Evolutionary conservation across 805 yeast species (phyloP).

Genomic region (Saturnispora serradocipensis): DNA sequence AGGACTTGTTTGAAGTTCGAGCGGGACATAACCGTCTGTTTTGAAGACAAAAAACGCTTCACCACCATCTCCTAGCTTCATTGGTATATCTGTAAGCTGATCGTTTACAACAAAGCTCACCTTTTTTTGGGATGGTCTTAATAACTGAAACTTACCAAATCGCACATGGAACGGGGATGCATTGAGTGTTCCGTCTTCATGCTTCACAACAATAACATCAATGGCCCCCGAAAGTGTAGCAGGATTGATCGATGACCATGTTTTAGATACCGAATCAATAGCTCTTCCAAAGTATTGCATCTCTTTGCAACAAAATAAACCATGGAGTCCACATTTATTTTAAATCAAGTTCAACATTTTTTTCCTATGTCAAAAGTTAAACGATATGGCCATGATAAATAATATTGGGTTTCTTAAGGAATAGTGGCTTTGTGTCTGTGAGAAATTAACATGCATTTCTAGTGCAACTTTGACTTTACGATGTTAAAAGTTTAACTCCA

Average conservation of each 20-base stretch:
- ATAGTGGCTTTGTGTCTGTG: too few relatives aligned
- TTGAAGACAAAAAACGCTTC: slow-evolving; percentile 97
- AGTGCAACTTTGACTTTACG: too few relatives aligned
- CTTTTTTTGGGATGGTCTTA: slow-evolving; percentile 91
- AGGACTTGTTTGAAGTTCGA: slow-evolving; percentile 77
- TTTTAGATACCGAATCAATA: slow-evolving; percentile 87
- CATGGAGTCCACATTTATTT: background rate
- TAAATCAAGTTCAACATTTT: background rate
- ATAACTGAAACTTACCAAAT: slow-evolving; percentile 86
- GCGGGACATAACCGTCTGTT: slow-evolving; percentile 64
- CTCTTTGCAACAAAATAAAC: background rate
- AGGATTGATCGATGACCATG: slow-evolving; percentile 96
- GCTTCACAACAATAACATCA: slow-evolving; percentile 91
- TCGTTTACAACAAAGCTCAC: slow-evolving; percentile 86
- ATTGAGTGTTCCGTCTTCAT: slow-evolving; percentile 57
- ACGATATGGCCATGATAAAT: background rate
- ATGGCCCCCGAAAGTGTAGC: slow-evolving; percentile 95
- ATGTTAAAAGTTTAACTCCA: too few relatives aligned
- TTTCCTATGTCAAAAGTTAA: background rate
- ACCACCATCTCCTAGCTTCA: slow-evolving; percentile 96
- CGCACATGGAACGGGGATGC: slow-evolving; percentile 97
- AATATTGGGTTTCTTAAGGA: too few relatives aligned
- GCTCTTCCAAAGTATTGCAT: slow-evolving; percentile 98
- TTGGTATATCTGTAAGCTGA: slow-evolving; percentile 69
- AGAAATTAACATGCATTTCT: too few relatives aligned